Base-by-base conservation (phyloP, 768 basidiomycete species). In the Glaciozyma antarctica region DNA sequence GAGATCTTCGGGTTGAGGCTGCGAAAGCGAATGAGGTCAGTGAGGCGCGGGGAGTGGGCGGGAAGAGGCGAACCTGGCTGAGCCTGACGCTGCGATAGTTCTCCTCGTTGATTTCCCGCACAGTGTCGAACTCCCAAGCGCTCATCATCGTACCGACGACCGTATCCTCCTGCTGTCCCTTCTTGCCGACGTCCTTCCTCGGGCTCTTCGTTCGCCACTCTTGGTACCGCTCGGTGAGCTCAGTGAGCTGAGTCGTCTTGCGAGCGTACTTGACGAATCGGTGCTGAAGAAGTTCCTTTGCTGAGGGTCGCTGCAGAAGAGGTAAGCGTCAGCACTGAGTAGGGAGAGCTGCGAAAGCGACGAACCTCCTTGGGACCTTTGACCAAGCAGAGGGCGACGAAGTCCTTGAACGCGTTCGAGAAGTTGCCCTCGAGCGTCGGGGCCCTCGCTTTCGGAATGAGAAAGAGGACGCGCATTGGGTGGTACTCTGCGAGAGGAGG, bases 401-500 rank as follows among this genome's bases (percentile, higher is more conserved):
- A 99, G 70, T 97, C 93, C 75, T 93, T 93, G 81, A 98, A 98
- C 1, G 85, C 83, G 5, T 81, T 71, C 21, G 86, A 87, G 75
- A 93, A 98, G 28, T 84, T 75, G 1, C 90, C 92, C 72, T 97
- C 94, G 57, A 99, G 80, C 15, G 83, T 82, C 8, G 95, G 95
- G 7, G 95, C 86, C 69, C 90, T 90, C 22, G 93, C 91, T 78
- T 97, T 95, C 4, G 95, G 95, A 68, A 98, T 99, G 56, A 98
- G 81, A 80, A 98, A 98, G 61, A 99, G 81, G 1, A 99, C 94
- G 34, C 95, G 84, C 95, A 98, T 98, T 0, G 93, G 95, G 74
- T 98, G 95, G 76, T 97, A 94, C 76, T 98, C 94, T 6, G 90
- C 88, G 63, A 97, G 78, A 12, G 95, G 95, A 0, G 95, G 95